A percentile compares a stretch with the other conserved stretches of the same genome.
Conservation (phyloP, 2,329 filamentous ascomycete species). For the Teratosphaeria destructans region DNA sequence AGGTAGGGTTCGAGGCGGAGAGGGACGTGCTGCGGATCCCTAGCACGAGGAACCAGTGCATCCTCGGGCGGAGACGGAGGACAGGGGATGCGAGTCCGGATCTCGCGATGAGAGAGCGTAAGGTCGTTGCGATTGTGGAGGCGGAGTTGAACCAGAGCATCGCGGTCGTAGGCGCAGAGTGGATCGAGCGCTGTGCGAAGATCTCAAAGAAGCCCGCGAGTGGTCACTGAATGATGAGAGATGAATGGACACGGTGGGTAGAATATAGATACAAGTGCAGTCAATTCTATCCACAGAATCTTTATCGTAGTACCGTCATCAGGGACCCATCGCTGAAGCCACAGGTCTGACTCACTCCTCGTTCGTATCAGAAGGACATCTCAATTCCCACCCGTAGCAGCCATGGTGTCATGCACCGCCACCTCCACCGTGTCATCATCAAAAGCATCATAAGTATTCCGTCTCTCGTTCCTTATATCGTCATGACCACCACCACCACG, state of each 20-base stretch:
- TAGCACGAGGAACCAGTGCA: constrained; percentile 74
- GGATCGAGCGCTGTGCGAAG: constrained; percentile 42
- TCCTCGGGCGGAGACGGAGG: constrained; percentile 52
- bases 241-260: neutral
- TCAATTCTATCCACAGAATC: neutral
- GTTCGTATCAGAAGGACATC: neutral
- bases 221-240: constrained; percentile 34
- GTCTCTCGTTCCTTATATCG: neutral
- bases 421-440: neutral
- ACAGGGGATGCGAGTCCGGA: neutral
- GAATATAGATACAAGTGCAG: neutral
- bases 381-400: neutral
- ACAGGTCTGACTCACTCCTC: neutral
- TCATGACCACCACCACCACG: neutral
- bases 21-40: constrained; percentile 84
- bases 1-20: constrained; percentile 67
- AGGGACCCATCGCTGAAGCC: neutral
- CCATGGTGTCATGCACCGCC: neutral
- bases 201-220: constrained; percentile 37
- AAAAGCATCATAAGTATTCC: neutral
- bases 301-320: neutral
- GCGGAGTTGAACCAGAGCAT: constrained; percentile 40
- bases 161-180: constrained; percentile 35
- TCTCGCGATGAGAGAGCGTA: neutral
- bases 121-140: constrained; percentile 49